phyloP scores from a whole-genome alignment of 148 eudicot genomes.

The Nepenthes mirabilis region DNA sequence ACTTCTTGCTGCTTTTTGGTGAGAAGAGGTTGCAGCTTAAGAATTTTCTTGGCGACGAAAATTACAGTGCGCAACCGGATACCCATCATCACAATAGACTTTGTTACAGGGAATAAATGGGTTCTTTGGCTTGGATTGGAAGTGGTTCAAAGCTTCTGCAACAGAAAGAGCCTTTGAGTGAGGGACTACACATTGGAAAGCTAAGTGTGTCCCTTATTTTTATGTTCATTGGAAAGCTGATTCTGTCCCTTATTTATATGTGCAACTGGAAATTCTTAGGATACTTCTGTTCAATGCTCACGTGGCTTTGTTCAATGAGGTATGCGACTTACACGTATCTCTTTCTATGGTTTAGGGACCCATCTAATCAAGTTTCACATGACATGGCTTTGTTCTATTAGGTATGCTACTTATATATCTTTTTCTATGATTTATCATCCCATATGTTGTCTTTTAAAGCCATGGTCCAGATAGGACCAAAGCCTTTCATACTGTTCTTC shows the following conservation, averaged over 20 bases:
- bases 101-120: background rate
- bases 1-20: slow-evolving; percentile 3
- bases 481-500: too few species aligned
- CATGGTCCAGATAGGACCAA: too few species aligned
- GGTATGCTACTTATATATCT: too few species aligned
- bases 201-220: background rate
- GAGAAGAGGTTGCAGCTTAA: slow-evolving; percentile 4
- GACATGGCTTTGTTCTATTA: too few species aligned
- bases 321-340: too few species aligned
- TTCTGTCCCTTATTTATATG: slow-evolving; percentile 1
- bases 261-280: too few species aligned
- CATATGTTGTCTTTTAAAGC: too few species aligned
- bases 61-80: slow-evolving; percentile 9
- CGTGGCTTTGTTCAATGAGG: slow-evolving; percentile 5
- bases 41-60: slow-evolving; percentile 14
- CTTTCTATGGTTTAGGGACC: too few species aligned
- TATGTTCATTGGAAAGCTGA: too few species aligned
- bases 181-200: background rate
- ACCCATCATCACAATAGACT: slow-evolving; percentile 7
- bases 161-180: background rate
- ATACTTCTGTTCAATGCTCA: slow-evolving; percentile 10
- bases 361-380: too few species aligned
- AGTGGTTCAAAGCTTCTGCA: background rate
- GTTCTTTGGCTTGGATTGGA: background rate
- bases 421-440: too few species aligned